phyloP scores from a whole-genome alignment of 1,284 basidiomycete genomes.

The Sphaerobolus stellatus region DNA sequence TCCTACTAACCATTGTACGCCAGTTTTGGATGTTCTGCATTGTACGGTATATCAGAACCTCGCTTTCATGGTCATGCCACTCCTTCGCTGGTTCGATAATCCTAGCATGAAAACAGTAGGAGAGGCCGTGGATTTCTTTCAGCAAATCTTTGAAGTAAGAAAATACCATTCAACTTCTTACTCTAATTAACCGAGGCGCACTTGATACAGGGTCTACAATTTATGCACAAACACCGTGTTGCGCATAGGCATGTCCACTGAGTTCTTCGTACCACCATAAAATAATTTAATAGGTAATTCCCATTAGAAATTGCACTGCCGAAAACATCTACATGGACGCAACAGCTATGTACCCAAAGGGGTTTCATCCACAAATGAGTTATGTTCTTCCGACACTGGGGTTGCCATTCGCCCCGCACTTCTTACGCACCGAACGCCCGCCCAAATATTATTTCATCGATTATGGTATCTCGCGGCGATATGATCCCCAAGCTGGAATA shows the following conservation, averaged over 20 bases:
- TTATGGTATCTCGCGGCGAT: slow-evolving; percentile 37
- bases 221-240: background rate
- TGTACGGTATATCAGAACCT: slow-evolving; percentile 21
- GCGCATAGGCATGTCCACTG: background rate
- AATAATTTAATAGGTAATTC: too few relatives aligned
- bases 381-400: too few relatives aligned
- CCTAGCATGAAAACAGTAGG: slow-evolving; percentile 33
- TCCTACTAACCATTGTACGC: slow-evolving; percentile 36
- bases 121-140: slow-evolving; percentile 31
- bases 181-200: background rate
- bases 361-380: too few relatives aligned
- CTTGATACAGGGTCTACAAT: background rate
- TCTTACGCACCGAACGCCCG: slow-evolving; percentile 29
- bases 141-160: slow-evolving; percentile 37
- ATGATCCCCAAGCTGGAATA: slow-evolving; percentile 17
- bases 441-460: slow-evolving; percentile 36
- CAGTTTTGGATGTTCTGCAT: slow-evolving; percentile 32
- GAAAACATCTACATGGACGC: slow-evolving; percentile 41
- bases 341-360: slow-evolving; percentile 24
- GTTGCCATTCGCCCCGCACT: slow-evolving; percentile 22
- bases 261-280: background rate
- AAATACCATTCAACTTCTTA: background rate
- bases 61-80: slow-evolving; percentile 34
- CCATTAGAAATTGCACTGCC: slow-evolving; percentile 38
- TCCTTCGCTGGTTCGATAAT: slow-evolving; percentile 21